These are phyloP conservation scores for Agaricus subrufescens DNA, from an alignment of 768 basidiomycete genomes.

Conservation along the genomic window DNA sequence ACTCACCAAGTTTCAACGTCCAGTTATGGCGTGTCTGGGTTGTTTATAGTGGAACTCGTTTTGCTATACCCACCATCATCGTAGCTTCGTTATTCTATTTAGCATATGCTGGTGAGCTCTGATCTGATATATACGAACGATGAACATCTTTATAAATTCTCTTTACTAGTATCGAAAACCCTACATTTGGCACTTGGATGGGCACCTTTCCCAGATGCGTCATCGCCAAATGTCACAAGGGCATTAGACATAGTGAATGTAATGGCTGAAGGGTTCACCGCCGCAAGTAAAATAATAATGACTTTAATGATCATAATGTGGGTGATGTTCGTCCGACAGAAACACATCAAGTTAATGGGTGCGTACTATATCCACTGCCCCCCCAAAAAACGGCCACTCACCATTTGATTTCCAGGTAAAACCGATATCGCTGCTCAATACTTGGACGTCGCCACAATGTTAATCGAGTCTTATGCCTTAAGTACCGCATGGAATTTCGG, in stretches of 20 bases:
- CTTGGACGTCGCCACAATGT: neutral
- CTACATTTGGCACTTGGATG: neutral
- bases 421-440: neutral
- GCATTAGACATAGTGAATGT: too few species aligned
- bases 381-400: too few species aligned
- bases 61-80: neutral
- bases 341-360: neutral
- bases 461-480: constrained; percentile 1
- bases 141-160: neutral
- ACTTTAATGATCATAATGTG: neutral
- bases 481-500: neutral
- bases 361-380: too few species aligned
- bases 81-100: neutral
- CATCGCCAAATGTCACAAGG: neutral
- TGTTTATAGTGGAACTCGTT: neutral
- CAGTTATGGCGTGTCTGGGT: neutral
- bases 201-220: neutral
- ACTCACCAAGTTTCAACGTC: too few species aligned
- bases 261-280: neutral
- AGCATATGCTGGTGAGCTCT: neutral
- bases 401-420: neutral
- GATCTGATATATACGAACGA: too few species aligned
- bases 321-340: neutral
- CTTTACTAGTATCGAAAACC: too few species aligned
- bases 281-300: neutral